phyloP scores from a whole-genome alignment of 192 early-diverging fungal species.

The Gamsiella multidivaricata region DNA sequence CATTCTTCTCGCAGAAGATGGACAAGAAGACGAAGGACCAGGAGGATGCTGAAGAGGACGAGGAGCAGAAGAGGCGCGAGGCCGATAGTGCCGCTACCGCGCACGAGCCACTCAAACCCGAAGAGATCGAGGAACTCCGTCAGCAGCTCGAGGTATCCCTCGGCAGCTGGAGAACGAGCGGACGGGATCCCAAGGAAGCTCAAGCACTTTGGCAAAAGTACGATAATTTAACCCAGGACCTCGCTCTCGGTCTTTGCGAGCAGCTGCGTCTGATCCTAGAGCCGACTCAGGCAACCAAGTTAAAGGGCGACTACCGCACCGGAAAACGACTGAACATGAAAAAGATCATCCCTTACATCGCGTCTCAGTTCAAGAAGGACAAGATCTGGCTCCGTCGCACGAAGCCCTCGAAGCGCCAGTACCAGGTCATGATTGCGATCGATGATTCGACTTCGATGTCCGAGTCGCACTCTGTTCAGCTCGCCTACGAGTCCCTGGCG shows the following conservation, averaged over 20 bases:
- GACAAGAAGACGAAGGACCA: slow-evolving; percentile 46
- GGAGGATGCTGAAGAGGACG: slow-evolving; percentile 47
- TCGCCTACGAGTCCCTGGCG: slow-evolving; percentile 95
- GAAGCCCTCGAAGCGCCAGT: slow-evolving; percentile 95
- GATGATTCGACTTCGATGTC: slow-evolving; percentile 99
- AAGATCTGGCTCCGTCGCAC: slow-evolving; percentile 99
- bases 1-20: slow-evolving; percentile 55
- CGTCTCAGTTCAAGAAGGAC: slow-evolving; percentile 98
- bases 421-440: slow-evolving; percentile 97
- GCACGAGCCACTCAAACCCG: slow-evolving; percentile 60
- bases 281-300: slow-evolving; percentile 95
- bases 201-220: slow-evolving; percentile 91
- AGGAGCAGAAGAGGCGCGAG: slow-evolving; percentile 38
- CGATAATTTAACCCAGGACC: slow-evolving; percentile 88
- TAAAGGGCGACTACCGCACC: slow-evolving; percentile 97
- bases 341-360: slow-evolving; percentile 99
- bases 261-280: slow-evolving; percentile 96
- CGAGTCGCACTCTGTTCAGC: slow-evolving; percentile 85
- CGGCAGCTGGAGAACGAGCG: slow-evolving; percentile 77
- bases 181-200: slow-evolving; percentile 69
- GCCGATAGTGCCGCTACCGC: slow-evolving; percentile 37
- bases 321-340: slow-evolving; percentile 99
- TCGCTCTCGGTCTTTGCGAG: slow-evolving; percentile 92
- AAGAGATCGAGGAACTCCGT: slow-evolving; percentile 81
- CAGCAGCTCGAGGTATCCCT: slow-evolving; percentile 82